phyloP scores from a whole-genome alignment of 2,329 filamentous ascomycete genomes.

The Cladosporium sp. region DNA sequence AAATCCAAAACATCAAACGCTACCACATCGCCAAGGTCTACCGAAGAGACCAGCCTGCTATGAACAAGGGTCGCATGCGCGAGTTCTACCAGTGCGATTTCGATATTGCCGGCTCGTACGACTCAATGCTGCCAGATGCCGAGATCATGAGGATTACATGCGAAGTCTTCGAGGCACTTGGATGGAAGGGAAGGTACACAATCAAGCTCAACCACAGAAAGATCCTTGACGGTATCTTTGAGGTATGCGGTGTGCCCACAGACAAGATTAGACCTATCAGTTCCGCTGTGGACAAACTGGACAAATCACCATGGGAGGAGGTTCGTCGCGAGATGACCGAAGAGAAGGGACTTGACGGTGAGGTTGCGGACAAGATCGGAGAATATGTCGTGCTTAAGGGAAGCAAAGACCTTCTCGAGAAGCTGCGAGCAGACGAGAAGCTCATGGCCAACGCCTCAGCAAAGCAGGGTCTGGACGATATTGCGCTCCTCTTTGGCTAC shows the following conservation, averaged over 20 bases:
- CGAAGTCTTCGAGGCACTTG: conserved; percentile 79
- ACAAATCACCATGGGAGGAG: conserved; percentile 83
- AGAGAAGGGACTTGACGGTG: conserved; percentile 74
- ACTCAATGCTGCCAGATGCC: conserved; percentile 87
- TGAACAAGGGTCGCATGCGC: conserved; percentile 87
- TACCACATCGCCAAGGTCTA: conserved; percentile 96
- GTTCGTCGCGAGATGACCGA: conserved; percentile 91
- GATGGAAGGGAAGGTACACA: conserved; percentile 69
- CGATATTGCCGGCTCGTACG: conserved; percentile 84
- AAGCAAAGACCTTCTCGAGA: conserved; percentile 67
- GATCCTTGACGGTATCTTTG: conserved; percentile 87
- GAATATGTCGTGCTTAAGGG: conserved; percentile 78
- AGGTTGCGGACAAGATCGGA: conserved; percentile 82
- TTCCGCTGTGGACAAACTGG: conserved; percentile 91
- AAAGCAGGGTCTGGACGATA: conserved; percentile 75
- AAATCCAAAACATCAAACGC: conserved; percentile 79
- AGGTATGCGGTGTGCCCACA: conserved; percentile 80
- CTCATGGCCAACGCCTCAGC: conserved; percentile 69
- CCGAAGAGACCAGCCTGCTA: conserved; percentile 74
- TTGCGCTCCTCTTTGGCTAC: conserved; percentile 76
- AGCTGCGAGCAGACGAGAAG: conserved; percentile 62
- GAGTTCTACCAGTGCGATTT: conserved; percentile 99
- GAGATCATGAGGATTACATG: conserved; percentile 80
- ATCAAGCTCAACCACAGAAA: conserved; percentile 96
- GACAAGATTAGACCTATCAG: conserved; percentile 88